Base-by-base conservation (phyloP, 1,139 yeast genomes). In the Candida sanyaensis region DNA sequence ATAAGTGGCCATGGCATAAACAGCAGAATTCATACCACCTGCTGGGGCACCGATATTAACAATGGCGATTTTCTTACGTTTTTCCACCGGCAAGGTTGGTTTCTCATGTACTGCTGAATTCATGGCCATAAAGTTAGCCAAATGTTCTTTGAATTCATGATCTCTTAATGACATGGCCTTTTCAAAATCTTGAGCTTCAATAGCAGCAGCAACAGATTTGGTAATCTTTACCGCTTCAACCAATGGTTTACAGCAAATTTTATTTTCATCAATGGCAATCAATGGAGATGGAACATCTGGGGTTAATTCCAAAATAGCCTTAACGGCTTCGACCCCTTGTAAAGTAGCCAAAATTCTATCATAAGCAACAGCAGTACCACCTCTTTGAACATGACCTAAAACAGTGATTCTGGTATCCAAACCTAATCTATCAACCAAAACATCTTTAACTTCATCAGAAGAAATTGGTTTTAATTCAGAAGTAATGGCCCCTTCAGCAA, bases 1-100 rank as follows among this genome's bases (percentile, higher is more conserved):
- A 68, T 82, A 86, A 21, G 86, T 74, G 4, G 90, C 86, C 63
- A 86, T 86, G 24, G 93, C 84, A 61, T 86, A 79, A 12, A 87
- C 86, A 2, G 91, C 91, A 47, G 88, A 79, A 57, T 87, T 87
- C 80, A 87, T 77, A 47, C 91, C 93, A 48, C 91, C 88, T 13
- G 92, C 87, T 28, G 93, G 91, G 1, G 95, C 95, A 57, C 95
- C 95, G 41, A 86, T 85, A 58, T 86, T 88, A 37, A 87, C 79
- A 47, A 86, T 80, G 44, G 90, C 93, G 55, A 86, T 81, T 55
- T 79, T 82, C 58, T 83, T 74, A 54, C 86, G 74, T 58, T 85
- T 70, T 26, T 69, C 76, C 21, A 61, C 69, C 6, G 91, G 88
- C 51, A 86, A 72, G 1, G 64, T 56, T 27, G 82, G 83, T 49